Conservation (phyloP, 2,329 filamentous ascomycete genomes). For the Colletotrichum costaricense region DNA sequence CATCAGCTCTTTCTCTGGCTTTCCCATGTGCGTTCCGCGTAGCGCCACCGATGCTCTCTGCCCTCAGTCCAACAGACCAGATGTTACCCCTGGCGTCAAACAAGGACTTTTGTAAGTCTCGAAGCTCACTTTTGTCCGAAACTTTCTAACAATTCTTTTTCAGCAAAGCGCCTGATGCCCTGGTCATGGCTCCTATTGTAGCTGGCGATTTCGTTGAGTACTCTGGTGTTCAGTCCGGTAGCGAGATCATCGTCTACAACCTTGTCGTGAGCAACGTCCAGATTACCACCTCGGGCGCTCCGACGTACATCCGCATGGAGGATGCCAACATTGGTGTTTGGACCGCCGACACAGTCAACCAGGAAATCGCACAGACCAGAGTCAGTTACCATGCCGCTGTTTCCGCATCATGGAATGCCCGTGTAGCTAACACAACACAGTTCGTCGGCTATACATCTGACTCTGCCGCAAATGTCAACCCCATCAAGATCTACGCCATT, state of each 20-base stretch:
- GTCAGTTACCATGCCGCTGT: conserved; percentile 7
- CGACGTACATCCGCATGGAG: conserved; percentile 54
- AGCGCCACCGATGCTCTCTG: conserved; percentile 48
- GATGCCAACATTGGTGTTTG: conserved; percentile 53
- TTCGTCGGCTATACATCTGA: conserved; percentile 53
- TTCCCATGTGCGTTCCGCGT: conserved; percentile 63
- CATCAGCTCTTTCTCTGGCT: conserved; percentile 58
- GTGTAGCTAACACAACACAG: conserved; percentile 27
- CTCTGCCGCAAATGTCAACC: conserved; percentile 39
- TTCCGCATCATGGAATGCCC: not conserved
- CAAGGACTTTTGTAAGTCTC: conserved; percentile 36
- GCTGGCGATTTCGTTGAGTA: conserved; percentile 54
- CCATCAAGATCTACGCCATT: conserved; percentile 50
- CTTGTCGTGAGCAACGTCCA: conserved; percentile 52
- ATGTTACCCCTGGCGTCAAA: conserved; percentile 29
- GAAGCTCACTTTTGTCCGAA: rapidly evolving
- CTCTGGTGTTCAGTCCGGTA: conserved; percentile 46
- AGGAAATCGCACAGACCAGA: conserved; percentile 47
- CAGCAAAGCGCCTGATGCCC: conserved; percentile 47
- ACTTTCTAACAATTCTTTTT: not conserved
- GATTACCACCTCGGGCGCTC: conserved; percentile 46
- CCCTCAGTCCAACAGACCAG: conserved; percentile 48
- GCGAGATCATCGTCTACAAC: conserved; percentile 49
- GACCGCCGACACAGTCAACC: conserved; percentile 44
- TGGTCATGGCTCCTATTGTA: conserved; percentile 53